Percentiles rank a stretch among this genome's conserved stretches.
Evolutionary conservation across 768 basidiomycete species (phyloP).

Genomic region (Russula olivacea): DNA sequence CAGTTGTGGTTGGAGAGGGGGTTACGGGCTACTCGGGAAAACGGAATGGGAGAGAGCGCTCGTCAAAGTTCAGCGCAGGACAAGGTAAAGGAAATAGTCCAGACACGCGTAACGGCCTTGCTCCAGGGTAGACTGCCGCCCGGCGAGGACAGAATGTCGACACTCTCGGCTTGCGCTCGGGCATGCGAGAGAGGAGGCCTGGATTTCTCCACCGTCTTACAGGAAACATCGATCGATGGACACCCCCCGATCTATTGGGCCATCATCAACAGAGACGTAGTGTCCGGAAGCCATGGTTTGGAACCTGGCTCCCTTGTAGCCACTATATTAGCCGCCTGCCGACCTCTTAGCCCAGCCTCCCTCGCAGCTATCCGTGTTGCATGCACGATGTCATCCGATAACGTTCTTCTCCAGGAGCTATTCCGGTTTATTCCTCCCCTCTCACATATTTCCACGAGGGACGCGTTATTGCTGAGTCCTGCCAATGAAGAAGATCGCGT

Average conservation of each 20-base stretch:
- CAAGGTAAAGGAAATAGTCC: neutral
- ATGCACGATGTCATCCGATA: conserved; percentile 57
- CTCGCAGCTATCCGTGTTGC: conserved; percentile 51
- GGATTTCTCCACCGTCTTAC: conserved; percentile 51
- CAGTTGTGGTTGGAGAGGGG: neutral
- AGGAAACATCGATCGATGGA: conserved; percentile 55
- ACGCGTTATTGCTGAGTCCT: conserved; percentile 40
- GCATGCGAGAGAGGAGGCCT: conserved; percentile 49
- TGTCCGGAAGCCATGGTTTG: conserved; percentile 6
- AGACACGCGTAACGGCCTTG: neutral
- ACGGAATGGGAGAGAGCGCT: neutral
- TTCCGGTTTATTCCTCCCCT: conserved; percentile 44
- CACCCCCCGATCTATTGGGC: conserved; percentile 72
- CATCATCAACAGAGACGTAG: conserved; percentile 46
- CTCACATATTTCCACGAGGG: conserved; percentile 46
- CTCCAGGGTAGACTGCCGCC: conserved; percentile 1
- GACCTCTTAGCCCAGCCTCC: conserved; percentile 36
- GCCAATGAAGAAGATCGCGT: conserved; percentile 46
- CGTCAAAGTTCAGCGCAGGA: neutral
- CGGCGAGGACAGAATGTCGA: conserved; percentile 22
- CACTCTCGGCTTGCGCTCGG: conserved; percentile 57
- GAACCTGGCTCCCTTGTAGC: conserved; percentile 39
- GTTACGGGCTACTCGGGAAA: neutral
- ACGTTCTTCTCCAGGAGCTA: conserved; percentile 56
- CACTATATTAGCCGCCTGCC: conserved; percentile 39